phyloP scores from a whole-genome alignment of 75 land plant genomes.

The Azolla pinnata region DNA sequence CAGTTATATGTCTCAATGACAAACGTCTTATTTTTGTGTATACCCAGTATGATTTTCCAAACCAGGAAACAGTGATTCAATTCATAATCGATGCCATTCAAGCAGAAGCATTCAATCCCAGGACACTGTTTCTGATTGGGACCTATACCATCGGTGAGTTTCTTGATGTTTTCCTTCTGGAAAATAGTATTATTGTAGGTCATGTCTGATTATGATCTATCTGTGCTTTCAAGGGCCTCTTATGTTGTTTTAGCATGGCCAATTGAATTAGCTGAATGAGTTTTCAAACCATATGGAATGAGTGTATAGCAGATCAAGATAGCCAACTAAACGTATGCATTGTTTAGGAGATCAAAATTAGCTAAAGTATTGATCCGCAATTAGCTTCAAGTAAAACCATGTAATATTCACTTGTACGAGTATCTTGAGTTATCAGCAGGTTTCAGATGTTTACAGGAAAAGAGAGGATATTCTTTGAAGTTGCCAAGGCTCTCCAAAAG shows the following conservation, averaged over 20 bases:
- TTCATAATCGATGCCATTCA: constrained; percentile 97
- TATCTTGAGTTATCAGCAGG: too few species aligned
- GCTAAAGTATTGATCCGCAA: too few species aligned
- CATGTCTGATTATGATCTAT: background rate
- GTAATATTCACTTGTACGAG: too few species aligned
- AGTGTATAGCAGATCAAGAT: too few species aligned
- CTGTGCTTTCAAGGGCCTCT: too few species aligned
- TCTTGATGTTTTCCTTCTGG: background rate
- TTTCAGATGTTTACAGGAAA: constrained; percentile 61
- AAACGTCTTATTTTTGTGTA: background rate
- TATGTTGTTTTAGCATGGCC: too few species aligned
- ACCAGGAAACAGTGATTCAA: constrained; percentile 89
- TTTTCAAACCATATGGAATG: too few species aligned
- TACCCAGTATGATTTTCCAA: constrained; percentile 92
- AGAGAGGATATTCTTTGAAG: constrained; percentile 83
- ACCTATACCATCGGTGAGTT: constrained; percentile 80
- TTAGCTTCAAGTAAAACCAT: too few species aligned
- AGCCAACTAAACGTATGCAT: too few species aligned
- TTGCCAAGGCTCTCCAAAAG: constrained; percentile 69
- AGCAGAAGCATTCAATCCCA: constrained; percentile 92
- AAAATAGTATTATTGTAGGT: background rate
- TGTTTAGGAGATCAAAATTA: too few species aligned
- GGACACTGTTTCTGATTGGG: constrained; percentile 90
- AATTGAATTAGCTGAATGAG: too few species aligned
- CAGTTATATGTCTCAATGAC: too few species aligned